Evolutionary conservation across 2,329 filamentous ascomycete species (phyloP).

Genomic region (Dothidotthia symphoricarpi): DNA sequence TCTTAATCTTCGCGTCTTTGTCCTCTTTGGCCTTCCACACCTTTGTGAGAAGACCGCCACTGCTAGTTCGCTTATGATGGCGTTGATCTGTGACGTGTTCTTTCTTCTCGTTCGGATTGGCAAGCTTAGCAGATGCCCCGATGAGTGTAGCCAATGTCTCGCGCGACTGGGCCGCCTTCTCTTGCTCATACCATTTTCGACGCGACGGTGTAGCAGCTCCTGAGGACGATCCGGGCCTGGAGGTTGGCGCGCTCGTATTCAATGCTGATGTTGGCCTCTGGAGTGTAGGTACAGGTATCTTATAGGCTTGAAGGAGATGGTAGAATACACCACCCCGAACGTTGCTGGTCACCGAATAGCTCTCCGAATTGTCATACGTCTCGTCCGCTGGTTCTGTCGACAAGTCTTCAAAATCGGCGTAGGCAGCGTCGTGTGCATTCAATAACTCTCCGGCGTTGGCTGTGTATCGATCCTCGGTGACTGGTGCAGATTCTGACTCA

Average conservation of each 20-base stretch:
- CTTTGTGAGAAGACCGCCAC: conserved; percentile 25
- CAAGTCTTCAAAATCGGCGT: conserved; percentile 2
- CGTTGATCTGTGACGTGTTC: conserved; percentile 12
- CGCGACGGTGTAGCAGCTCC: conserved; percentile 27
- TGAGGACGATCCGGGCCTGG: conserved; percentile 16
- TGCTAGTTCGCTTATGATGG: conserved; percentile 23
- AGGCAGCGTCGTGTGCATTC: conserved; percentile 16
- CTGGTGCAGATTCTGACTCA: conserved; percentile 13
- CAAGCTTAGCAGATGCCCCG: conserved; percentile 29
- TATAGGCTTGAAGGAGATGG: conserved; percentile 35
- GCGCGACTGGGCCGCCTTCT: conserved; percentile 25
- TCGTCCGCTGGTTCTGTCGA: conserved; percentile 4
- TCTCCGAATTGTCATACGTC: conserved; percentile 14
- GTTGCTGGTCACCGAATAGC: conserved; percentile 29
- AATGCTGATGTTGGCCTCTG: conserved; percentile 16
- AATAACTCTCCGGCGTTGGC: conserved; percentile 25
- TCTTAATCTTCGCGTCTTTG: conserved; percentile 57
- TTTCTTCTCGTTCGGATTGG: conserved; percentile 28
- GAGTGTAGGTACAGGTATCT: conserved; percentile 18
- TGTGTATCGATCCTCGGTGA: conserved; percentile 11
- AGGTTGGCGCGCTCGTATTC: conserved; percentile 16
- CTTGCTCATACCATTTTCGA: conserved; percentile 34
- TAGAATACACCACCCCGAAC: conserved; percentile 33
- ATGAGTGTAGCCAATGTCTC: conserved; percentile 33
- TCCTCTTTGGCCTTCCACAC: conserved; percentile 38